A percentile compares a stretch with the other conserved stretches of the same genome.
These are phyloP conservation scores for Penicillium daleae DNA, from an alignment of 495 filamentous ascomycete genomes.

Conservation along the genomic window DNA sequence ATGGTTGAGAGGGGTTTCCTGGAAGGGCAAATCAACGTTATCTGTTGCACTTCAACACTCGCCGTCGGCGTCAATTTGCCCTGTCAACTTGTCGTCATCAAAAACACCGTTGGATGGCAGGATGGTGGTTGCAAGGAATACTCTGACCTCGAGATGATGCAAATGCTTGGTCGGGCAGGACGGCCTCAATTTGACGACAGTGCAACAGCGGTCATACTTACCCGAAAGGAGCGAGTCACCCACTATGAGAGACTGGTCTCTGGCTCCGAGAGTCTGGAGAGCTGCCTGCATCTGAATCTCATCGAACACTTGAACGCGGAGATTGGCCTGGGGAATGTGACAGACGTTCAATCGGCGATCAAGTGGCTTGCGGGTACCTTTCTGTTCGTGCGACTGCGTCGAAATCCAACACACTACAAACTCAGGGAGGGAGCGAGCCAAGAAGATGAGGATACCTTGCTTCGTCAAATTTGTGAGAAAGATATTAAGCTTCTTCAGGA, in stretches of 20 bases:
- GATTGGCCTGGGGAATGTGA: conserved; percentile 82
- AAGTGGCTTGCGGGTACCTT: conserved; percentile 88
- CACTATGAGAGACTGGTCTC: conserved; percentile 84
- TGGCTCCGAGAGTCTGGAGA: conserved; percentile 84
- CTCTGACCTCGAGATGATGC: conserved; percentile 92
- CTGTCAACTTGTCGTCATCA: conserved; percentile 90
- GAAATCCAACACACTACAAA: conserved; percentile 80
- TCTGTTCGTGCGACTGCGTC: conserved; percentile 76
- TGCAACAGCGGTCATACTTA: conserved; percentile 87
- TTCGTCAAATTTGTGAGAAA: conserved; percentile 80
- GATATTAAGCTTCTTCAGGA: conserved; percentile 73
- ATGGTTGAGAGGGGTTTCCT: conserved; percentile 75
- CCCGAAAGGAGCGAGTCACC: conserved; percentile 64
- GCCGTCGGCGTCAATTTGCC: conserved; percentile 94
- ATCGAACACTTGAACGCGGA: conserved; percentile 96
- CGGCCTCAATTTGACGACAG: conserved; percentile 90
- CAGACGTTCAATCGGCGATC: conserved; percentile 69
- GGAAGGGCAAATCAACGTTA: conserved; percentile 77
- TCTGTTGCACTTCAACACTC: conserved; percentile 94
- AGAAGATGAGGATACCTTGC: conserved; percentile 63
- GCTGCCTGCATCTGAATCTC: conserved; percentile 81
- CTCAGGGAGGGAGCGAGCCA: conserved; percentile 62
- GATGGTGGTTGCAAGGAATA: conserved; percentile 73
- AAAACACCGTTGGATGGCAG: conserved; percentile 79
- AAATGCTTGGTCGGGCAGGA: conserved; percentile 95